Conservation (phyloP, 2,329 filamentous ascomycete genomes). For the Nothomitra cinnamomea region DNA sequence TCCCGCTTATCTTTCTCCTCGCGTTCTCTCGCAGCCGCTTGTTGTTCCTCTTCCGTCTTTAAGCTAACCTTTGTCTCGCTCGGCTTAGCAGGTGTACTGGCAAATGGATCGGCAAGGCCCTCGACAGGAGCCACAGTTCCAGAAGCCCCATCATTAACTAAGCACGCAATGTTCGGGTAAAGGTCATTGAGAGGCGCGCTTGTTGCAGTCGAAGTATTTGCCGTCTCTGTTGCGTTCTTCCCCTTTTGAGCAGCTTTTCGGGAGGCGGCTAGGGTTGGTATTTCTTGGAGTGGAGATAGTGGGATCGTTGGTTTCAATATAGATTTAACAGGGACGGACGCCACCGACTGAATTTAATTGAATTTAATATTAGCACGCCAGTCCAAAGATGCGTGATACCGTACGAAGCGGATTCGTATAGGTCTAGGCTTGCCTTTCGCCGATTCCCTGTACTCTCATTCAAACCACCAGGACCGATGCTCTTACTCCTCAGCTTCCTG, state of each 20-base stretch:
- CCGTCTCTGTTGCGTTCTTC: background rate
- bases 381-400: background rate
- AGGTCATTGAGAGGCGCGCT: background rate
- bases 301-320: conserved; percentile 69
- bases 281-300: conserved; percentile 42
- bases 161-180: background rate
- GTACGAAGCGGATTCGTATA: background rate
- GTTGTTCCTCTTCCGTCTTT: conserved; percentile 38
- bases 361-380: conserved; percentile 11
- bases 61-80: conserved; percentile 4
- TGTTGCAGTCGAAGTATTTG: background rate
- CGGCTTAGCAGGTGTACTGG: background rate
- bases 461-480: conserved; percentile 79
- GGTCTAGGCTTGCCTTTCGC: conserved; percentile 46
- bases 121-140: background rate
- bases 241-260: background rate
- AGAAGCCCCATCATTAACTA: background rate
- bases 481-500: conserved; percentile 79
- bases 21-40: conserved; percentile 49
- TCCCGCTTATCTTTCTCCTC: conserved; percentile 47
- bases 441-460: conserved; percentile 61
- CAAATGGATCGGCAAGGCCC: conserved; percentile 2
- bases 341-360: background rate
- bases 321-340: conserved; percentile 27
- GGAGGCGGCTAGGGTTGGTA: conserved; percentile 34